Conservation (phyloP, 352 stramenopile genomes). For the Halophytophthora polymorphica region DNA sequence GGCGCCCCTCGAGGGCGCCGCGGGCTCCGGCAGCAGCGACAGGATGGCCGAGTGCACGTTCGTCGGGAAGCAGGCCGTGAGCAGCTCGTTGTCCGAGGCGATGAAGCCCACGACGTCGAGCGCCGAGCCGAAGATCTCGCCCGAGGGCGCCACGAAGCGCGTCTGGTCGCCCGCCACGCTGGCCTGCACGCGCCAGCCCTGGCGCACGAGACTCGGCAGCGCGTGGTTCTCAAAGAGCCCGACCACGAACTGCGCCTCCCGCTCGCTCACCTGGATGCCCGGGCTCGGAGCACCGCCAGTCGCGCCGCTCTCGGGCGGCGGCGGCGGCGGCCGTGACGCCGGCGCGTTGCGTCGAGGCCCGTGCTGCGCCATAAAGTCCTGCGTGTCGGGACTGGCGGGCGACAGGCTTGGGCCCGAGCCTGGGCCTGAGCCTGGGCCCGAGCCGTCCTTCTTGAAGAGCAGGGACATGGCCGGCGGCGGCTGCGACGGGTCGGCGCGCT, state of each 20-base stretch:
- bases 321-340: not conserved
- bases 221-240: slow-evolving; percentile 82
- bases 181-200: slow-evolving; percentile 61
- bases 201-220: slow-evolving; percentile 52
- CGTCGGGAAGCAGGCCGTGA: slow-evolving; percentile 59
- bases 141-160: slow-evolving; percentile 23
- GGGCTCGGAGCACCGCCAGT: too few species aligned
- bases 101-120: slow-evolving; percentile 79
- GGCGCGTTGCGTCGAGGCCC: not conserved
- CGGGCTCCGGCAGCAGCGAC: slow-evolving; percentile 51
- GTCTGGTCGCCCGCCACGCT: slow-evolving; percentile 25
- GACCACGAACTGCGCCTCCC: slow-evolving; percentile 71
- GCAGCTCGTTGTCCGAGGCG: slow-evolving; percentile 54
- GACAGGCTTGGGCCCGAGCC: slow-evolving; percentile 4
- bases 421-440: slow-evolving; percentile 5
- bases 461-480: slow-evolving; percentile 30
- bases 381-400: slow-evolving; percentile 20
- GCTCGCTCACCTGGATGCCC: slow-evolving; percentile 62
- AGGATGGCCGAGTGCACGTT: slow-evolving; percentile 76
- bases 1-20: not conserved
- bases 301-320: slow-evolving; percentile 9
- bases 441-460: slow-evolving; percentile 22
- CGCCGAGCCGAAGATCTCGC: slow-evolving; percentile 52
- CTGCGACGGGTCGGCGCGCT: slow-evolving; percentile 62
- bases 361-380: slow-evolving; percentile 22